phyloP scores from a whole-genome alignment of 164 flowering plant genomes.

The Chimonanthus salicifolius region DNA sequence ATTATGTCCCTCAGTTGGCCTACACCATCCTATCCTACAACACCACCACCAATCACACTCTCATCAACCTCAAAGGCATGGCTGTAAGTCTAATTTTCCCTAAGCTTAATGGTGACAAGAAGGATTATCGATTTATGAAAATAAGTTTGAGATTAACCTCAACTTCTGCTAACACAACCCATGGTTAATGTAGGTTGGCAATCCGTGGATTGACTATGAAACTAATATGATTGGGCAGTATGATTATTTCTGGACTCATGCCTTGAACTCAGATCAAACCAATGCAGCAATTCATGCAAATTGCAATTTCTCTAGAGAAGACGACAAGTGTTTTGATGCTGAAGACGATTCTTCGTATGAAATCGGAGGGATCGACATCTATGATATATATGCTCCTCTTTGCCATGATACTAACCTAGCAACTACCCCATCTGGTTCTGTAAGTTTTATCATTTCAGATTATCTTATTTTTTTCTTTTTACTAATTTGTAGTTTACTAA shows the following conservation, averaged over 20 bases:
- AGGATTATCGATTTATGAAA: no score
- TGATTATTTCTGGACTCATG: slow-evolving; percentile 39
- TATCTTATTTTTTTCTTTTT: not conserved
- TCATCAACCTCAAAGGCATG: slow-evolving; percentile 29
- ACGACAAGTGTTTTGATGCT: slow-evolving; percentile 4
- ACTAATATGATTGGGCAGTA: slow-evolving; percentile 17
- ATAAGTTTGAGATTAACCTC: no score
- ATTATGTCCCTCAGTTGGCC: slow-evolving; percentile 38
- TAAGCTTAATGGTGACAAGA: no score
- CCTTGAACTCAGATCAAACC: slow-evolving; percentile 38
- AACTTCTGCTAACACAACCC: no score
- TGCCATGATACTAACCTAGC: slow-evolving; percentile 12
- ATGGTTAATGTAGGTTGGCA: slow-evolving; percentile 33
- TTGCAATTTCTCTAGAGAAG: slow-evolving; percentile 17
- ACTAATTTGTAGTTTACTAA: no score
- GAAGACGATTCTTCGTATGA: not conserved
- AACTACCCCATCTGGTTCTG: slow-evolving; percentile 18
- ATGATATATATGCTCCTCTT: slow-evolving; percentile 43
- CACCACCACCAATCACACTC: slow-evolving; percentile 17
- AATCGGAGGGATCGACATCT: slow-evolving; percentile 16
- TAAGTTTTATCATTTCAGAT: slow-evolving; percentile 9
- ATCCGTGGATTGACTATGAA: slow-evolving; percentile 30
- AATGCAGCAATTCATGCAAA: slow-evolving; percentile 13
- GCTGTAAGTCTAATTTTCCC: slow-evolving; percentile 15
- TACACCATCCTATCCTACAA: slow-evolving; percentile 14